Evolutionary conservation across 2,329 filamentous ascomycete genomes (phyloP).

Genomic region (Paecilomyces sp.): DNA sequence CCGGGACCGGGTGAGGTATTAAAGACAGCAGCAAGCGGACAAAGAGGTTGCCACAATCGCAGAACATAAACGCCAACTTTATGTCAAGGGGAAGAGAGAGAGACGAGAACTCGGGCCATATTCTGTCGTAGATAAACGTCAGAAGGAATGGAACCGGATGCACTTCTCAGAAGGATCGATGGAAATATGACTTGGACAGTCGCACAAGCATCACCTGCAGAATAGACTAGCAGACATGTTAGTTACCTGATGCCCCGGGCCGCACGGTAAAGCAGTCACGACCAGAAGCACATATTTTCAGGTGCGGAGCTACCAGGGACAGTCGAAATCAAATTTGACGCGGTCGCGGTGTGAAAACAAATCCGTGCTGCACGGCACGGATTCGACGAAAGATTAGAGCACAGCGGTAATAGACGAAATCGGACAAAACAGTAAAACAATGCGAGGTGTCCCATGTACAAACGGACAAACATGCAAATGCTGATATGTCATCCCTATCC

Average conservation of each 20-base stretch:
- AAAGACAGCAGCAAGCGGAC: not conserved
- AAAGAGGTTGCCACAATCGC: not conserved
- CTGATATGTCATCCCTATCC: conserved; percentile 29
- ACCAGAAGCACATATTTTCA: not conserved
- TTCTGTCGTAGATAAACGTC: not conserved
- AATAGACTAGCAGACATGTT: not conserved
- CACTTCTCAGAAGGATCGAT: not conserved
- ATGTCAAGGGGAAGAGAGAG: not conserved
- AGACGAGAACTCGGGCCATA: not conserved
- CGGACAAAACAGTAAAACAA: conserved; percentile 17
- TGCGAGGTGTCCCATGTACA: conserved; percentile 27
- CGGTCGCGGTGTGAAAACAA: not conserved
- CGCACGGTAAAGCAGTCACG: not conserved
- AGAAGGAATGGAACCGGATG: not conserved
- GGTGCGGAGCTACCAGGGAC: conserved; percentile 3
- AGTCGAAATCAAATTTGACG: not conserved
- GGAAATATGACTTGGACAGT: not conserved
- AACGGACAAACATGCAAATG: conserved; percentile 29
- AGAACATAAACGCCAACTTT: not conserved
- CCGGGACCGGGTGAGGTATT: not conserved
- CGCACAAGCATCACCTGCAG: not conserved
- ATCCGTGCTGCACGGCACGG: conserved; percentile 5
- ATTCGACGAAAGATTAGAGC: conserved; percentile 8
- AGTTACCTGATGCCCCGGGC: not conserved
- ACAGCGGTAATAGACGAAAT: conserved; percentile 6